Percentiles rank a stretch among this genome's conserved stretches.
These are phyloP conservation scores for Acer campestre DNA, from an alignment of 345 rosid species.

Conservation along the genomic window DNA sequence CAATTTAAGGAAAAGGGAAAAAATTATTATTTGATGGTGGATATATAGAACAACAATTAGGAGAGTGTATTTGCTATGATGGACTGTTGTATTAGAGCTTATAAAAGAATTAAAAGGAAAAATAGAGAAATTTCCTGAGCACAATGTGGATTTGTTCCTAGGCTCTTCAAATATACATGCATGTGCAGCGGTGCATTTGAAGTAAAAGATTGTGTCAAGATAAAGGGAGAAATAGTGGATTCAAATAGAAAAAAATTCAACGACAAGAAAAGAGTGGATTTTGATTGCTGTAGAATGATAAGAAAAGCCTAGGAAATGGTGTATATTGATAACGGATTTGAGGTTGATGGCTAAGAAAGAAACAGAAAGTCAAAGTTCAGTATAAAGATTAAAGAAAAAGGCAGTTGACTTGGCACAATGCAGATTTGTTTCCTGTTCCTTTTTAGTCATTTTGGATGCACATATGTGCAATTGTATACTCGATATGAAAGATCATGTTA, in stretches of 20 bases:
- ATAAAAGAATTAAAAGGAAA: neutral
- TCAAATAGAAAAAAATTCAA: neutral
- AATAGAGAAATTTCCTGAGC: neutral
- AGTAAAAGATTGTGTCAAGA: slow-evolving; percentile 6
- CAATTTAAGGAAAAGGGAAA: no score
- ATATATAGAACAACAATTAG: neutral
- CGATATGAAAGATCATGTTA: neutral
- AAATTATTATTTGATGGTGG: neutral
- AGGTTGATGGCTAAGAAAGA: neutral
- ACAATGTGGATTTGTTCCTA: slow-evolving; percentile 14
- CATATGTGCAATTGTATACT: neutral
- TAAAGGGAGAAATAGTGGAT: neutral
- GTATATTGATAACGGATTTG: slow-evolving; percentile 1
- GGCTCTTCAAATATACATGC: neutral
- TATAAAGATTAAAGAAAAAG: neutral
- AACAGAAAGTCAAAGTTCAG: neutral
- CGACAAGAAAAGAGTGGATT: neutral
- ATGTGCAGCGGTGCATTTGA: neutral
- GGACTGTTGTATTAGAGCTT: neutral
- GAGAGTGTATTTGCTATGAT: neutral
- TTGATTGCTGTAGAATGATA: neutral
- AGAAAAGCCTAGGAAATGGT: neutral
- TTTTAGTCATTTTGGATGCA: neutral
- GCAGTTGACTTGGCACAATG: neutral
- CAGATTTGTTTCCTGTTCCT: neutral